Evolutionary conservation across 306 rosid species (phyloP).

Genomic region (Citrullus mucosospermus): DNA sequence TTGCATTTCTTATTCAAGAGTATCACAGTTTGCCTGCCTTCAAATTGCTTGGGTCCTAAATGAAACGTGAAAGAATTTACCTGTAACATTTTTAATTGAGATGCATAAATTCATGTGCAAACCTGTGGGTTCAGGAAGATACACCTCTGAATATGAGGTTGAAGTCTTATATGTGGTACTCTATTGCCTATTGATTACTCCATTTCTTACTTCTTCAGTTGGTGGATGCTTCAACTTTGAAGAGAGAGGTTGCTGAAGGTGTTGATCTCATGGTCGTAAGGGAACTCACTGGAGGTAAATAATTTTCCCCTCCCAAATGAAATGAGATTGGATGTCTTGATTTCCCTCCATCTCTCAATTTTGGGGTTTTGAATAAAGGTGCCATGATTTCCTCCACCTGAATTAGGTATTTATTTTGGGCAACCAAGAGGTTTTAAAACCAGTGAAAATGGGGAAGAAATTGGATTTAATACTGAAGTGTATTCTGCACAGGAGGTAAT

Average conservation of each 20-base stretch:
- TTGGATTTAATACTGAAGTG: conserved; percentile 80
- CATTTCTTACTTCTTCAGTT: conserved; percentile 31
- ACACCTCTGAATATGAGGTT: not conserved
- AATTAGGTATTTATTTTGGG: conserved; percentile 81
- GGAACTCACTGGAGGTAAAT: conserved; percentile 90
- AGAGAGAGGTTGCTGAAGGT: conserved; percentile 76
- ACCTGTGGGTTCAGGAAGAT: not conserved
- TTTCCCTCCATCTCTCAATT: not conserved
- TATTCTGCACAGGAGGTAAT: conserved; percentile 61
- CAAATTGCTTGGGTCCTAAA: not conserved
- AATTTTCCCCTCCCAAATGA: not conserved
- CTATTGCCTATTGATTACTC: not conserved
- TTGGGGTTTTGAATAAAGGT: not conserved
- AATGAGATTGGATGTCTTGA: not conserved
- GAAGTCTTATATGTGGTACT: not conserved
- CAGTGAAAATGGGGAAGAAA: conserved; percentile 62
- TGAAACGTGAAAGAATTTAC: not conserved
- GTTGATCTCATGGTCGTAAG: conserved; percentile 90
- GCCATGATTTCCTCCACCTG: conserved; percentile 4
- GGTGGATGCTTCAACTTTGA: conserved; percentile 85
- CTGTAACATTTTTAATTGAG: not conserved
- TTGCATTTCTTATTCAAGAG: not conserved
- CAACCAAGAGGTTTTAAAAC: conserved; percentile 70
- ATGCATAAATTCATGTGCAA: conserved; percentile 1
- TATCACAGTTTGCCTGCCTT: not conserved